Evolutionary conservation across 139 green algal species (phyloP).

Genomic region (Pedinophyceae sp.): DNA sequence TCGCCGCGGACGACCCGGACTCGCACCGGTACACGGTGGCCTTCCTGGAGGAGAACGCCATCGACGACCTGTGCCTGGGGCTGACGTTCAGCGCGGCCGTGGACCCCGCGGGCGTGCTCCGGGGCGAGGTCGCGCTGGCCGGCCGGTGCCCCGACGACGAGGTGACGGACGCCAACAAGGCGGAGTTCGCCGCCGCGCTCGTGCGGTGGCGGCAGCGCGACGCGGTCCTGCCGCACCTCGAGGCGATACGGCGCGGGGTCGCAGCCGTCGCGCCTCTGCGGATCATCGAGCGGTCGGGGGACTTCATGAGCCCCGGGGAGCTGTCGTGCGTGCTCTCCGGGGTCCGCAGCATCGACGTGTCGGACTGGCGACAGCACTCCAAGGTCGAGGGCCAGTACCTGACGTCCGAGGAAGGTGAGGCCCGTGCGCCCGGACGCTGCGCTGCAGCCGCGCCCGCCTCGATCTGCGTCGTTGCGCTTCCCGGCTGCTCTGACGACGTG

Average conservation of each 20-base stretch:
- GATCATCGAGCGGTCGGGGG: background rate
- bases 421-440: no score
- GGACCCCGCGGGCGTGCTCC: background rate
- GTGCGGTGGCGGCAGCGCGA: background rate
- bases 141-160: background rate
- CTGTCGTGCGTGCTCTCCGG: background rate
- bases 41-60: background rate
- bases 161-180: background rate
- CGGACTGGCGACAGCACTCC: background rate
- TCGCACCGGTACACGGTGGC: background rate
- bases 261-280: background rate
- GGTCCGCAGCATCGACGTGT: background rate
- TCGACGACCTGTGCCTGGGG: background rate
- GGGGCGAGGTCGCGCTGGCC: background rate
- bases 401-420: no score
- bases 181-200: background rate
- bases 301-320: background rate
- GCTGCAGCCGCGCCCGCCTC: no score
- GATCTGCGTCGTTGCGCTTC: no score
- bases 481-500: no score
- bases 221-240: background rate
- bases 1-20: background rate
- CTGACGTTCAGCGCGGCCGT: background rate
- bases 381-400: background rate
- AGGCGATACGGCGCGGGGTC: background rate